Evolutionary conservation across 192 early-diverging fungal genomes (phyloP), one percentile per base, ranked within the genome.

Genomic region (Entrophospora sp.): DNA sequence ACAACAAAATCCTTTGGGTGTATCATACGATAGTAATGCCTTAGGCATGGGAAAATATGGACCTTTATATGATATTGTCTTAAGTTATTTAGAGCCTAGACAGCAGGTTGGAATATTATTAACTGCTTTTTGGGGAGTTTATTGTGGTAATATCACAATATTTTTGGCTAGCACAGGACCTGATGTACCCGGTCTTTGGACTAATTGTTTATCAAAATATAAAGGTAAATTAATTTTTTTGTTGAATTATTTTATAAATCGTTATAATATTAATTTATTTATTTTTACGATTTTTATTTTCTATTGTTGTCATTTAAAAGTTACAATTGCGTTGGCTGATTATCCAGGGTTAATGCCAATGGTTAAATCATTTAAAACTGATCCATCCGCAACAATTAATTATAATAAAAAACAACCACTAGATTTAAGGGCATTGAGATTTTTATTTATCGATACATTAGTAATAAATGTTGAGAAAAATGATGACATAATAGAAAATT

Each of bases 91-190:
- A 24, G 92, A 94, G 57, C 88, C 91, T 7, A 79, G 92, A 5
- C 89, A 92, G 59, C 89, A 93, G 61, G 74, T 90, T 38, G 92
- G 92, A 5, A 71, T 94, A 16, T 75, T 89, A 1, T 72, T 85
- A 12, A 81, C 86, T 24, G 77, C 80, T 5, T 71, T 94, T 9
- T 73, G 81, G 56, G 84, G 85, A 7, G 82, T 90, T 42, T 91
- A 77, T 76, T 76, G 79, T 36, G 92, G 92, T 7, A 83, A 85
- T 69, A 80, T 82, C 38, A 82, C 84, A 1, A 63, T 92, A 3
- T 86, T 85, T 71, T 66, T 87, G 14, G 80, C 79, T 72, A 85
- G 84, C 45, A 69, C 72, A 6, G 78, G 83, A 27, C 75, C 83
- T 61, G 85, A 85, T 14, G 69, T 78, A 3, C 83, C 88, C 3